A percentile compares a stretch with the other conserved stretches of the same genome.
These are phyloP conservation scores for Ganoderma sp. DNA, from an alignment of 1,284 basidiomycete genomes.

Conservation along the genomic window DNA sequence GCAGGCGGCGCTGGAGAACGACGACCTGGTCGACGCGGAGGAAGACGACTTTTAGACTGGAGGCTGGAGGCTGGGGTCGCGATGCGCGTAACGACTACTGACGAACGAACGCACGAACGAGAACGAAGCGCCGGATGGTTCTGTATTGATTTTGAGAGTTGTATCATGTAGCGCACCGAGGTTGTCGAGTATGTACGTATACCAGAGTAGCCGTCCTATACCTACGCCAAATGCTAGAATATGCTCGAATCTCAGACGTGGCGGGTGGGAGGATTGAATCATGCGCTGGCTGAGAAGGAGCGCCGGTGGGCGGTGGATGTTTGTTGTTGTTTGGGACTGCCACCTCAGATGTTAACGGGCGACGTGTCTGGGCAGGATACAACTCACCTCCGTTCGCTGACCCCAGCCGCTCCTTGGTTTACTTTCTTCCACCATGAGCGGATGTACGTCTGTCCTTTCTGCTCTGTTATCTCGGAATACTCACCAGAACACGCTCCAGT, in stretches of 20 bases:
- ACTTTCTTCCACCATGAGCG: conserved; percentile 44
- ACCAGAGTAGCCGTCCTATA: conserved; percentile 14
- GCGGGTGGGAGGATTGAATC: not conserved
- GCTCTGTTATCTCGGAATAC: not conserved
- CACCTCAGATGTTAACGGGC: conserved; percentile 36
- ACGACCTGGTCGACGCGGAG: conserved; percentile 81
- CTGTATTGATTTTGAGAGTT: not conserved
- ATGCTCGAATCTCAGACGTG: not conserved
- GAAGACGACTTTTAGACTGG: conserved; percentile 40
- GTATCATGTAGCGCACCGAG: not conserved
- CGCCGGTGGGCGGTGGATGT: conserved; percentile 24
- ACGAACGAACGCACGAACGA: not conserved
- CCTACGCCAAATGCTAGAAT: not conserved
- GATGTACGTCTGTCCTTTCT: conserved; percentile 39
- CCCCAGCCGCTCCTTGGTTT: conserved; percentile 41
- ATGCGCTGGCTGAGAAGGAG: not conserved
- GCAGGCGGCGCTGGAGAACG: conserved; percentile 72
- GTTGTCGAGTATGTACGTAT: conserved; percentile 10
- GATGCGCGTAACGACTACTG: not conserved
- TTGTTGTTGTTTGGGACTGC: conserved; percentile 39
- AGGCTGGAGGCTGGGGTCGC: too few relatives aligned
- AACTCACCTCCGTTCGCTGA: conserved; percentile 24
- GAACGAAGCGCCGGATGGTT: conserved; percentile 2
- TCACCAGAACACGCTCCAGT: conserved; percentile 53
- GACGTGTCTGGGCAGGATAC: conserved; percentile 25